Conservation (phyloP, 2,329 filamentous ascomycete species). For the Aspergillus neoniger region DNA sequence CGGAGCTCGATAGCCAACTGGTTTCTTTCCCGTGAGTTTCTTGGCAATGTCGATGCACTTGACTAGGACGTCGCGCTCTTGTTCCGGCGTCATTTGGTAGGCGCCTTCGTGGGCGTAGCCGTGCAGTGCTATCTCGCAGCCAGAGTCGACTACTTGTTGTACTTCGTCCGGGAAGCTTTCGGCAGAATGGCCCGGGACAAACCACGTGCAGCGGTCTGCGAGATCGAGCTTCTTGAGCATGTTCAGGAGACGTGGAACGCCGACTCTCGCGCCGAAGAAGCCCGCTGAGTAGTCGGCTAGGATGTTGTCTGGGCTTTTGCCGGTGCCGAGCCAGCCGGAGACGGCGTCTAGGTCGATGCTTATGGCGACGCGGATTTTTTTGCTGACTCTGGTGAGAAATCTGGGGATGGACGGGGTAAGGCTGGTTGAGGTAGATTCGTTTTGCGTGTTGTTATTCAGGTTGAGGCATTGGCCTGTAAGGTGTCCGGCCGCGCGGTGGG, state of each 20-base stretch:
- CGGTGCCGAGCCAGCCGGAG: constrained; percentile 58
- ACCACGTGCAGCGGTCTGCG: constrained; percentile 59
- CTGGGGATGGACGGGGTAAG: constrained; percentile 18
- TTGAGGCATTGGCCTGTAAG: constrained; percentile 57
- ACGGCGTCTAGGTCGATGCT: constrained; percentile 61
- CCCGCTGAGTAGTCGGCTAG: constrained; percentile 59
- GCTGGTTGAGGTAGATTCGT: not conserved
- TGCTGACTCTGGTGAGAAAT: constrained; percentile 11
- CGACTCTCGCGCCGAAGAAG: constrained; percentile 59
- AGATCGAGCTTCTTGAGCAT: constrained; percentile 56
- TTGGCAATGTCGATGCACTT: constrained; percentile 73
- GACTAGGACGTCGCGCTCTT: constrained; percentile 72
- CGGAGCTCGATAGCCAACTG: constrained; percentile 46
- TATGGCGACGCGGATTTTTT: constrained; percentile 32
- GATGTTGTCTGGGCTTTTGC: constrained; percentile 52
- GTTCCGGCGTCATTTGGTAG: constrained; percentile 67
- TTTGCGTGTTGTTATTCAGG: constrained; percentile 51
- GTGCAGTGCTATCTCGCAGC: constrained; percentile 54
- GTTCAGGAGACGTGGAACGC: constrained; percentile 57
- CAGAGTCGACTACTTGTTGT: constrained; percentile 52
- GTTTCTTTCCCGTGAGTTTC: constrained; percentile 70
- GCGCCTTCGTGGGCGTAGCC: constrained; percentile 75
- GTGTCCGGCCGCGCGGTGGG: constrained; percentile 54
- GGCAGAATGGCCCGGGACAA: constrained; percentile 60
- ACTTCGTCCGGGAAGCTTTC: constrained; percentile 59